A percentile compares a stretch with the other conserved stretches of the same genome.
Evolutionary conservation across 768 basidiomycete genomes (phyloP).

Genomic region (Harrya chromipes): DNA sequence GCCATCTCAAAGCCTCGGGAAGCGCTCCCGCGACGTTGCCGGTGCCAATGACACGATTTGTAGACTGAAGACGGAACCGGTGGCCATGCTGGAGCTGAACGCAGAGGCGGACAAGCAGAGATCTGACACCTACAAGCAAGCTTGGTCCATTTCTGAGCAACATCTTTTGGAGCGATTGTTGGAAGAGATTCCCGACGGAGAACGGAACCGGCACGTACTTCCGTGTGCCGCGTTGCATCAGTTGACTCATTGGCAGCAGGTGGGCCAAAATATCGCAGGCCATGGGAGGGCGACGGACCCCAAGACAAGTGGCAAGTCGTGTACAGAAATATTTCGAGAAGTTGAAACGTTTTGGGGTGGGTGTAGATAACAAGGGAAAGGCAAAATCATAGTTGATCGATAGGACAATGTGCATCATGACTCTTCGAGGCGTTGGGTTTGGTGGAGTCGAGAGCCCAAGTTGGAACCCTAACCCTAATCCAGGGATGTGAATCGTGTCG

Average conservation of each 20-base stretch:
- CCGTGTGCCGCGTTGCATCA: background rate
- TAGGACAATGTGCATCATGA: background rate
- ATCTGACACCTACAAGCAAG: conserved; percentile 75
- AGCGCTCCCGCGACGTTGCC: conserved; percentile 24
- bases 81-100: conserved; percentile 15
- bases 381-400: conserved; percentile 16
- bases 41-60: conserved; percentile 15
- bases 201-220: conserved; percentile 61
- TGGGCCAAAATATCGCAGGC: conserved; percentile 81
- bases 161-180: conserved; percentile 71
- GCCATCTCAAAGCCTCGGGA: conserved; percentile 23
- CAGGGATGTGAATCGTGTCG: conserved; percentile 3
- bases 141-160: conserved; percentile 76
- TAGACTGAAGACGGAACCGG: conserved; percentile 15
- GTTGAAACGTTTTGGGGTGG: conserved; percentile 69
- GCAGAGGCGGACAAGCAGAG: conserved; percentile 23
- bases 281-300: conserved; percentile 74
- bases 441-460: too few species aligned
- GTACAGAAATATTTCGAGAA: conserved; percentile 90
- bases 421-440: background rate
- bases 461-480: conserved; percentile 21
- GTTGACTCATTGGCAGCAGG: conserved; percentile 34
- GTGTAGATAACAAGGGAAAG: conserved; percentile 32
- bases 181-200: conserved; percentile 73
- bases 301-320: conserved; percentile 83